Percentiles rank a stretch among this genome's conserved stretches.
phyloP scores from a whole-genome alignment of 495 filamentous ascomycete species.

The Podospora anserina region DNA sequence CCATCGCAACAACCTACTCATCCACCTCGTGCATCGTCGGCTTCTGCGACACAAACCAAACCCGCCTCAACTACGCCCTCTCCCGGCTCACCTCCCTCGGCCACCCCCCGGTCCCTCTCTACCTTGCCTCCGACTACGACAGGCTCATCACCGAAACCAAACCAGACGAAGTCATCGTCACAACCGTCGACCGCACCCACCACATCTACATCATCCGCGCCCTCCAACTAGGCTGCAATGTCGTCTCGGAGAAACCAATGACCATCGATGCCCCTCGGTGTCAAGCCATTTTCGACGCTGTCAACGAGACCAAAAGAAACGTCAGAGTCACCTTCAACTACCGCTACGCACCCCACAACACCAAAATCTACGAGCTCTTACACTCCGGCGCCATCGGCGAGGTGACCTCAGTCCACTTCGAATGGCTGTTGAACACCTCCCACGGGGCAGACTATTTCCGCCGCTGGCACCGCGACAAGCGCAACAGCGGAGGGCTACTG shows the following conservation, averaged over 20 bases:
- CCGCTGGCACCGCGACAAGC: constrained; percentile 59
- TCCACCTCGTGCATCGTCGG: constrained; percentile 49
- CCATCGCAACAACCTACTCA: constrained; percentile 48
- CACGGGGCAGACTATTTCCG: constrained; percentile 62
- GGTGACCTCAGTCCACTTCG: constrained; percentile 56
- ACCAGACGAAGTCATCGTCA: constrained; percentile 56
- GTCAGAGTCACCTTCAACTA: constrained; percentile 52
- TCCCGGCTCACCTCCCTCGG: constrained; percentile 31
- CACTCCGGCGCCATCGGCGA: constrained; percentile 50
- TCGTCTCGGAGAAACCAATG: constrained; percentile 61
- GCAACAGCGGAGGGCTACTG: constrained; percentile 53
- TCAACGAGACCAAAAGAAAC: constrained; percentile 34
- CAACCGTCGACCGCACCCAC: constrained; percentile 58
- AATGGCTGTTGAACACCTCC: constrained; percentile 58
- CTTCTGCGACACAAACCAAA: constrained; percentile 50
- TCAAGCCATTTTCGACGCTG: constrained; percentile 46
- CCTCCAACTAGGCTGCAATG: constrained; percentile 54
- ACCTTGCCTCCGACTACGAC: constrained; percentile 51
- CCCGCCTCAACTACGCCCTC: constrained; percentile 46
- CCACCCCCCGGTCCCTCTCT: constrained; percentile 46
- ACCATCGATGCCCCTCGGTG: constrained; percentile 53
- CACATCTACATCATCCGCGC: constrained; percentile 54
- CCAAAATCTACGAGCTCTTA: constrained; percentile 48
- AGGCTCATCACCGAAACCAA: constrained; percentile 50
- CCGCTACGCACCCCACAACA: constrained; percentile 53